Conservation (phyloP, 2,329 filamentous ascomycete species). For the Sarocladiaceae sp. region DNA sequence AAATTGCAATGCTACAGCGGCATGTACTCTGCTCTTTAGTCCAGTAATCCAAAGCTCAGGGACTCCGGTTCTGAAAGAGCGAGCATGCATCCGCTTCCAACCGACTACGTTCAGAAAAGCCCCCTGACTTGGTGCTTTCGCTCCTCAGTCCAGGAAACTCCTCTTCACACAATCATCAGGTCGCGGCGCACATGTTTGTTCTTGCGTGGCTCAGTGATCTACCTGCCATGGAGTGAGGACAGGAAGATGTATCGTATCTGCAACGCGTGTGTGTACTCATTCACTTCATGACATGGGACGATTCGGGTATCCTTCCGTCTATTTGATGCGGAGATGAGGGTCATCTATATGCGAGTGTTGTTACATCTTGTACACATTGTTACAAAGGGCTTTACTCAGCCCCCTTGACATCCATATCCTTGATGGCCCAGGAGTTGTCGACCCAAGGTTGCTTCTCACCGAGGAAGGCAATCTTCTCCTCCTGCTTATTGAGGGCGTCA, state of each 20-base stretch:
- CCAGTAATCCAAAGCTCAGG: slow-evolving; percentile 54
- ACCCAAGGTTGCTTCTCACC: slow-evolving; percentile 82
- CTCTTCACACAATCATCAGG: not conserved
- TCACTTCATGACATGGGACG: not conserved
- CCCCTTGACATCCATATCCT: slow-evolving; percentile 65
- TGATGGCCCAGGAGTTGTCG: slow-evolving; percentile 67
- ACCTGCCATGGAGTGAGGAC: slow-evolving; percentile 45
- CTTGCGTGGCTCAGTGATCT: slow-evolving; percentile 61
- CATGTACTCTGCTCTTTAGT: slow-evolving; percentile 63
- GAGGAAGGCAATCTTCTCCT: slow-evolving; percentile 67
- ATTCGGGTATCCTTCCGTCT: not conserved
- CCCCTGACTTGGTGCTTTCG: slow-evolving; percentile 24
- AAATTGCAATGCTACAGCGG: not conserved
- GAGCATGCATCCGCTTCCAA: slow-evolving; percentile 30
- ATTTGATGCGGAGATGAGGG: slow-evolving; percentile 4
- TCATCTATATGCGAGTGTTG: slow-evolving; percentile 8
- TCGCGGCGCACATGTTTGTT: slow-evolving; percentile 31
- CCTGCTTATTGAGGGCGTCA: slow-evolving; percentile 53
- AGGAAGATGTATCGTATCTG: slow-evolving; percentile 63
- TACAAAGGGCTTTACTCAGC: slow-evolving; percentile 22
- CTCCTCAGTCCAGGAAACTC: slow-evolving; percentile 19
- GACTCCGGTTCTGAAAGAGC: slow-evolving; percentile 59
- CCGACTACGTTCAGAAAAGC: slow-evolving; percentile 12
- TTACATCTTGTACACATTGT: slow-evolving; percentile 6
- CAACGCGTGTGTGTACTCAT: slow-evolving; percentile 38